Conservation (phyloP, 75 land plant genomes). For the Chamaecyparis obtusa region DNA sequence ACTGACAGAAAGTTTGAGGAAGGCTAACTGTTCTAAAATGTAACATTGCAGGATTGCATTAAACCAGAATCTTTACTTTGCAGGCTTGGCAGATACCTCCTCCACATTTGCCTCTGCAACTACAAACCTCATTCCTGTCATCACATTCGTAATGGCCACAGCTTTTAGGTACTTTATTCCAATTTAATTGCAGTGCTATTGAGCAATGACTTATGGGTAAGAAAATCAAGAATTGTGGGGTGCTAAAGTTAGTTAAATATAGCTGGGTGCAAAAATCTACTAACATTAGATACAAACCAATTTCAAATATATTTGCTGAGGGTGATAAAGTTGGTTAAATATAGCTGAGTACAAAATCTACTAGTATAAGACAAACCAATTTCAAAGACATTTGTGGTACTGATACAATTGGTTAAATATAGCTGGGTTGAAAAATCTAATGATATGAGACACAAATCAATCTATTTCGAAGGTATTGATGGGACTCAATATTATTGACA, state of each 20-base stretch:
- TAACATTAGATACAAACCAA: too few relatives aligned
- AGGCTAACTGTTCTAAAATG: neutral
- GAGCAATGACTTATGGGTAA: neutral
- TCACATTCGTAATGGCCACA: conserved; percentile 34
- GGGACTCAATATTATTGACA: too few relatives aligned
- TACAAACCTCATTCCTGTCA: too few relatives aligned
- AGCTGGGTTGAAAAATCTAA: neutral
- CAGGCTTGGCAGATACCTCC: conserved; percentile 19
- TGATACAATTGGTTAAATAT: too few relatives aligned
- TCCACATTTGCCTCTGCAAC: conserved; percentile 25
- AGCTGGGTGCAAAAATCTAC: too few relatives aligned
- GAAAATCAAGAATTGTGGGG: neutral
- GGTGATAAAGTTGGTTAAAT: neutral
- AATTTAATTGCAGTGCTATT: neutral
- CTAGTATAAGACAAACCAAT: too few relatives aligned
- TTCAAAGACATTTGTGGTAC: neutral
- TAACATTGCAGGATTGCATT: conserved; percentile 18
- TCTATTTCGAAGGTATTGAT: too few relatives aligned
- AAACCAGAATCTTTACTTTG: conserved; percentile 15
- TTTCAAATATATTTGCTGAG: too few relatives aligned
- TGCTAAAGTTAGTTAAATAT: neutral
- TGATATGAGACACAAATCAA: too few relatives aligned
- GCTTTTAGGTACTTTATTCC: conserved; percentile 20
- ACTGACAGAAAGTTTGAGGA: neutral
- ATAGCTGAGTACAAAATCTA: too few relatives aligned